Conservation (phyloP, 768 basidiomycete genomes). For the Trametopsis cervina region DNA sequence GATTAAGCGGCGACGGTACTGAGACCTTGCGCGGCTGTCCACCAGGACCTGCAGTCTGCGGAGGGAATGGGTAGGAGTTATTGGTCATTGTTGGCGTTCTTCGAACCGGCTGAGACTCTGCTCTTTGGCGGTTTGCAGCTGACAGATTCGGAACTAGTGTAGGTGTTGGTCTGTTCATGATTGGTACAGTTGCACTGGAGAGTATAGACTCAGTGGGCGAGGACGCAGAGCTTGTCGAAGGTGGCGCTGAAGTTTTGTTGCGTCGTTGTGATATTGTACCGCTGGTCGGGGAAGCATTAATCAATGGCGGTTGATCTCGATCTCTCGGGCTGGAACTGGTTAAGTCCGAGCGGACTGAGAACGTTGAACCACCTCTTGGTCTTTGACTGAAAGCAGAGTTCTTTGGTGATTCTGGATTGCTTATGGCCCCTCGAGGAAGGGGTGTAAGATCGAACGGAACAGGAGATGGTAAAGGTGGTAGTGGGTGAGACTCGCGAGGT, state of each 20-base stretch:
- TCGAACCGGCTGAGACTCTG: conserved; percentile 63
- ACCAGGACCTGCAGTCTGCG: conserved; percentile 43
- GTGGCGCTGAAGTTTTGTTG: conserved; percentile 57
- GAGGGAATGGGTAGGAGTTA: conserved; percentile 43
- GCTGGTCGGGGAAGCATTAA: conserved; percentile 52
- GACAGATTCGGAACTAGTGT: conserved; percentile 31
- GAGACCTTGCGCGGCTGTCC: conserved; percentile 49
- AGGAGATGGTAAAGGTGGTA: conserved; percentile 60
- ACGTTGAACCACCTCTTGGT: conserved; percentile 51
- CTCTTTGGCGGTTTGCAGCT: conserved; percentile 19
- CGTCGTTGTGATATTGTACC: conserved; percentile 68
- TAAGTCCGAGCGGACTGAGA: conserved; percentile 27
- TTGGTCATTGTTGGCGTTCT: conserved; percentile 52
- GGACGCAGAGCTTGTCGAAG: conserved; percentile 28
- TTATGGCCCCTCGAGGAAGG: conserved; percentile 15
- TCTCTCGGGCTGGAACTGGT: conserved; percentile 17
- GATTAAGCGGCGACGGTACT: conserved; percentile 49
- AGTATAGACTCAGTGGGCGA: conserved; percentile 33
- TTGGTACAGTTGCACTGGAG: conserved; percentile 30
- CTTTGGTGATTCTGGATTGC: conserved; percentile 44
- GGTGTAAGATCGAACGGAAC: conserved; percentile 14
- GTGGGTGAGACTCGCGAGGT: conserved; percentile 48
- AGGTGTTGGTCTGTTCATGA: conserved; percentile 20
- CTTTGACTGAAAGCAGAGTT: conserved; percentile 35
- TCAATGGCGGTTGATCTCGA: conserved; percentile 25